Evolutionary conservation across 768 basidiomycete species (phyloP), one percentile per base, ranked within the genome.

Genomic region (Tulasnella sp.): DNA sequence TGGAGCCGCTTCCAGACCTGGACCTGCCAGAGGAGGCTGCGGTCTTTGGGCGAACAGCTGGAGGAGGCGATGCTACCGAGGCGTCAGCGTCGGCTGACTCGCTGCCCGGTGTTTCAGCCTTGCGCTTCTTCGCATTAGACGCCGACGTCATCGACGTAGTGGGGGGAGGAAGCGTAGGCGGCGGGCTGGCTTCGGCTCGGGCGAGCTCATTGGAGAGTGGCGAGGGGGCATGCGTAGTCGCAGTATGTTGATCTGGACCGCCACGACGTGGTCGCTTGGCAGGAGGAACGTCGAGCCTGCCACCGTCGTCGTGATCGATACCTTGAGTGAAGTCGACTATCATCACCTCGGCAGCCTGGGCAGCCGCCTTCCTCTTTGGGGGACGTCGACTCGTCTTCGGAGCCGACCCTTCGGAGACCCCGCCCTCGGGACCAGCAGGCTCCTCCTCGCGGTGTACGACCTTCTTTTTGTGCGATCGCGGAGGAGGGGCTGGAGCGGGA

Each of bases 361-460:
- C 57, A 69, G 77, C 67, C 11, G 69, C 67, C 70, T 77, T 77
- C 61, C 77, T 69, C 77, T 77, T 77, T 37, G 70, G 69, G 18
- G 77, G 61, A 3, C 77, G 35, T 26, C 77, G 67, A 51, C 26
- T 32, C 3, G 42, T 15, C 42, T 42, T 42, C 42, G 42, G 42
- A 42, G 42, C 42, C 42, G 42, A 15, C 42, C 46, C 55, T 61
- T 76, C 57, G 10, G 48, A n/a, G 69, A 37, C 55, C 61, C 61
- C 61, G 40, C 16, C 32, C 37, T 61, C 55, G 48, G 48, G 40
- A 35, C 32, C 55, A 61, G 35, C 74, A 61, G 74, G 23, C 37
- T 35, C 75, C n/a, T 46, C 67, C 39, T 76, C 67, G 23, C 57
- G 55, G 57, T 76, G 39, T 3, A 76, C 67, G 20, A 76, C 42